Percentiles rank a stretch among this genome's conserved stretches.
These are phyloP conservation scores for Aspergillus aculeatinus DNA, from an alignment of 2,329 filamentous ascomycete species.

Conservation along the genomic window DNA sequence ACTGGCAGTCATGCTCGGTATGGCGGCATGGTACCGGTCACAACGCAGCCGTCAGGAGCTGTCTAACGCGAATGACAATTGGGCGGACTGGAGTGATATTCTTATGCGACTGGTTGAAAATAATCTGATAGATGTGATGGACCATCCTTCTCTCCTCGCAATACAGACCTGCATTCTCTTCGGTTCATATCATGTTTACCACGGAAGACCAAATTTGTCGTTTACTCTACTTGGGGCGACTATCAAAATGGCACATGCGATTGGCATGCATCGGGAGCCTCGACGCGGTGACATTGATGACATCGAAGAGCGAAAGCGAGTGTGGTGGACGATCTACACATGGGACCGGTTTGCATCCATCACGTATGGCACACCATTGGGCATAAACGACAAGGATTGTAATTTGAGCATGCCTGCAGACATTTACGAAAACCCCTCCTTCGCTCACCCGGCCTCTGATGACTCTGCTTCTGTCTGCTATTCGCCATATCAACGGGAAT, in stretches of 20 bases:
- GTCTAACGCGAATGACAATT: slow-evolving; percentile 9
- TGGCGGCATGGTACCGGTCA: slow-evolving; percentile 42
- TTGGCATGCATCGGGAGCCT: slow-evolving; percentile 34
- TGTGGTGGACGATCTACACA: slow-evolving; percentile 47
- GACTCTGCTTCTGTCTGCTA: slow-evolving; percentile 18
- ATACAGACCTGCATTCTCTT: slow-evolving; percentile 43
- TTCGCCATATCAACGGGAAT: slow-evolving; percentile 25
- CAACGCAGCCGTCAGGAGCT: slow-evolving; percentile 20
- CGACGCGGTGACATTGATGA: slow-evolving; percentile 22
- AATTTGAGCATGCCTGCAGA: slow-evolving; percentile 35
- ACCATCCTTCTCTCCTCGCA: slow-evolving; percentile 38
- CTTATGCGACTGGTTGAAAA: slow-evolving; percentile 30
- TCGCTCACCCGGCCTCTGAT: slow-evolving; percentile 12
- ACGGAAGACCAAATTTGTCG: slow-evolving; percentile 43
- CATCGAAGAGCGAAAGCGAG: slow-evolving; percentile 39
- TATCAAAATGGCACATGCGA: slow-evolving; percentile 38
- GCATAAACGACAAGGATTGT: slow-evolving; percentile 46
- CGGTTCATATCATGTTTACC: slow-evolving; percentile 45
- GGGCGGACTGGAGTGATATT: slow-evolving; percentile 17
- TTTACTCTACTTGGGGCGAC: slow-evolving; percentile 42
- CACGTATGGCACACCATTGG: slow-evolving; percentile 42
- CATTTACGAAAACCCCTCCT: slow-evolving; percentile 32
- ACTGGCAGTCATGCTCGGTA: slow-evolving; percentile 38
- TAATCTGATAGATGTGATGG: slow-evolving; percentile 43
- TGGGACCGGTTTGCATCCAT: slow-evolving; percentile 46